phyloP scores from a whole-genome alignment of 345 rosid genomes.

The Iberis pinnata region DNA sequence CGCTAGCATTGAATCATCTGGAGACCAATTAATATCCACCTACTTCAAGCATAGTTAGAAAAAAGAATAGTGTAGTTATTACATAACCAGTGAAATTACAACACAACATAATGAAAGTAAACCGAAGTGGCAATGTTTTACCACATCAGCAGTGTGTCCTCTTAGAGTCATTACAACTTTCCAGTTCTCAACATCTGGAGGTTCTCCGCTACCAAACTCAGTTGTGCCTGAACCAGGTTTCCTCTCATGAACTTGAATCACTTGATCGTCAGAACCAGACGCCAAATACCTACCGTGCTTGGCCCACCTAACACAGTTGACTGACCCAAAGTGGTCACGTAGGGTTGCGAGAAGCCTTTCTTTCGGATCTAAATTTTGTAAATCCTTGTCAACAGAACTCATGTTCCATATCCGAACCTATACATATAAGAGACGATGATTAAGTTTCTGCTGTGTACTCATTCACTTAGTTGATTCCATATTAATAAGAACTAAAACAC shows the following conservation, averaged over 20 bases:
- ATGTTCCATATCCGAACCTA: conserved; percentile 96
- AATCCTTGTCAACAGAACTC: conserved; percentile 66
- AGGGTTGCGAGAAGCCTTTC: conserved; percentile 91
- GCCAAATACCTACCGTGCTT: conserved; percentile 86
- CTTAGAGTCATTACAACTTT: conserved; percentile 91
- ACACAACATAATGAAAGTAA: not conserved
- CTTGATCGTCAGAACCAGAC: conserved; percentile 97
- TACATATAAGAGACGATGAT: not conserved
- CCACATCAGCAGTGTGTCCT: conserved; percentile 99
- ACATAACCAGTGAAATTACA: conserved; percentile 13
- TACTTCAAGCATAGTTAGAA: conserved; percentile 62
- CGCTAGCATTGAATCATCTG: conserved; percentile 90
- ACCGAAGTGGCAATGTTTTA: conserved; percentile 28
- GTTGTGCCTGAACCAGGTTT: conserved; percentile 98
- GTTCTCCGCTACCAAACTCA: conserved; percentile 97
- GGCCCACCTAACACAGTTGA: conserved; percentile 99
- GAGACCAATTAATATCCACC: conserved; percentile 99
- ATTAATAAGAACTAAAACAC: conserved; percentile 10
- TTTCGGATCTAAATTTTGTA: conserved; percentile 47
- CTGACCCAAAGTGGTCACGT: conserved; percentile 97
- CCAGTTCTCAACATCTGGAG: conserved; percentile 99
- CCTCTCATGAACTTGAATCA: conserved; percentile 80
- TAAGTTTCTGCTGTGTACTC: not conserved
- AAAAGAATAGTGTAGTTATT: conserved; percentile 37
- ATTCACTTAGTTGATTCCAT: conserved; percentile 6